Evolutionary conservation across 305 asterid species (phyloP).

Genomic region (Solanum hybrid): DNA sequence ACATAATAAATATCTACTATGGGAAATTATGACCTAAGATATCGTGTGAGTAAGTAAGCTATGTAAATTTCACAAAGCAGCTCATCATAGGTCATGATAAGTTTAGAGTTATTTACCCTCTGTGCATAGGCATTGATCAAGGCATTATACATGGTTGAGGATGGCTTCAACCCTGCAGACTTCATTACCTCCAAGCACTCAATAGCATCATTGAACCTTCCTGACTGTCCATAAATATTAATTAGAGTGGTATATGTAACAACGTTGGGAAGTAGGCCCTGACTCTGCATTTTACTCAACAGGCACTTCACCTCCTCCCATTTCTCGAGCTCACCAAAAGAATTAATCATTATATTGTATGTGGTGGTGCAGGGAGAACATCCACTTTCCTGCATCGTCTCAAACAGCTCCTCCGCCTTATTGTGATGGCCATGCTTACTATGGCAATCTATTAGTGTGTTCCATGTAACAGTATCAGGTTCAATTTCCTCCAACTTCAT

Average conservation of each 20-base stretch:
- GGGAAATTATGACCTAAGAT: not conserved
- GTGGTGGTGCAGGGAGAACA: conserved; percentile 75
- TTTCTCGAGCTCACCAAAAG: conserved; percentile 71
- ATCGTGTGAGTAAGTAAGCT: not conserved
- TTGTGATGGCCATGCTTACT: conserved; percentile 64
- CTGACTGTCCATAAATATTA: conserved; percentile 80
- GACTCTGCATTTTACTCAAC: conserved; percentile 65
- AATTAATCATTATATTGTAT: conserved; percentile 80
- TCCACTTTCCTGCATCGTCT: conserved; percentile 61
- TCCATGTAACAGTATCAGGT: conserved; percentile 89
- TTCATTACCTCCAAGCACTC: conserved; percentile 96
- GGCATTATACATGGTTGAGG: conserved; percentile 91
- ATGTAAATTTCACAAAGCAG: not conserved
- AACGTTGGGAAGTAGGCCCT: conserved; percentile 76
- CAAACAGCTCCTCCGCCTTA: conserved; percentile 60
- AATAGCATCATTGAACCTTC: conserved; percentile 71
- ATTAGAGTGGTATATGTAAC: conserved; percentile 84
- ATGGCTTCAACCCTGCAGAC: conserved; percentile 77
- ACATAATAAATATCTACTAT: not conserved
- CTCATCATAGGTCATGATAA: not conserved
- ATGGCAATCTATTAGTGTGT: conserved; percentile 86
- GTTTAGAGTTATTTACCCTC: conserved; percentile 39
- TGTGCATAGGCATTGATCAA: conserved; percentile 95
- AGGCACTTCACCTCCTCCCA: conserved; percentile 79
- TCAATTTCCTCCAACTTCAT: conserved; percentile 76